Percentiles rank a stretch among this genome's conserved stretches.
phyloP scores from a whole-genome alignment of 2,329 filamentous ascomycete genomes.

The Colletotrichum tanaceti region DNA sequence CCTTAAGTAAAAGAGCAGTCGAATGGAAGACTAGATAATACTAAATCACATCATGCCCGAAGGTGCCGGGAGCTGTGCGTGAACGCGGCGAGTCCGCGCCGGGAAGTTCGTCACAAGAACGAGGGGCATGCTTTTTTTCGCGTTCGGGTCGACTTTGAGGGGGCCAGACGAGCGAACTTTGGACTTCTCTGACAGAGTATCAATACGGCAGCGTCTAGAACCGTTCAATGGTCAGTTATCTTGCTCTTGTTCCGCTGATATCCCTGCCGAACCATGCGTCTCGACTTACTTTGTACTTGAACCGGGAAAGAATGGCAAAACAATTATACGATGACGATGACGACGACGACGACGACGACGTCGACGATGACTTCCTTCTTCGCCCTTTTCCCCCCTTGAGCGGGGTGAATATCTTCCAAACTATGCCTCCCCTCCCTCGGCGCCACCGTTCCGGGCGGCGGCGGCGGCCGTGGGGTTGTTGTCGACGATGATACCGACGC shows the following conservation, averaged over 20 bases:
- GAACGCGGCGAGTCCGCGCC: constrained; percentile 23
- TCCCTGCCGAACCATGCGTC: not conserved
- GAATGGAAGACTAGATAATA: constrained; percentile 9
- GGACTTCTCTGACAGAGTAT: constrained; percentile 39
- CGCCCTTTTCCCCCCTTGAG: not conserved
- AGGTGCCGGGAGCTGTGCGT: constrained; percentile 20
- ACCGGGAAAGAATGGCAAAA: constrained; percentile 20
- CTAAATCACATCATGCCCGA: constrained; percentile 15
- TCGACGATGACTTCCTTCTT: too few relatives aligned
- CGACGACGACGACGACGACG: too few relatives aligned
- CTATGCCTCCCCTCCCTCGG: constrained; percentile 5
- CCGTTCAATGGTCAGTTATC: constrained; percentile 22
- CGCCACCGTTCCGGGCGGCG: constrained; percentile 43
- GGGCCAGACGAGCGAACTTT: constrained; percentile 38
- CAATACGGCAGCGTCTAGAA: constrained; percentile 31
- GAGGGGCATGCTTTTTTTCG: constrained; percentile 18
- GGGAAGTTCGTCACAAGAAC: constrained; percentile 17
- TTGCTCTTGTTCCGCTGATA: not conserved
- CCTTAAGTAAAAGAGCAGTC: too few relatives aligned
- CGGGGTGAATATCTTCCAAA: not conserved
- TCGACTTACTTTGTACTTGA: constrained; percentile 34
- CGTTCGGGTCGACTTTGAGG: constrained; percentile 35
- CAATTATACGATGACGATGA: constrained; percentile 26
- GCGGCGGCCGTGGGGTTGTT: constrained; percentile 46
- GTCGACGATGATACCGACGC: constrained; percentile 55